Conservation (phyloP, 495 filamentous ascomycete genomes). For the Platismatia glauca region DNA sequence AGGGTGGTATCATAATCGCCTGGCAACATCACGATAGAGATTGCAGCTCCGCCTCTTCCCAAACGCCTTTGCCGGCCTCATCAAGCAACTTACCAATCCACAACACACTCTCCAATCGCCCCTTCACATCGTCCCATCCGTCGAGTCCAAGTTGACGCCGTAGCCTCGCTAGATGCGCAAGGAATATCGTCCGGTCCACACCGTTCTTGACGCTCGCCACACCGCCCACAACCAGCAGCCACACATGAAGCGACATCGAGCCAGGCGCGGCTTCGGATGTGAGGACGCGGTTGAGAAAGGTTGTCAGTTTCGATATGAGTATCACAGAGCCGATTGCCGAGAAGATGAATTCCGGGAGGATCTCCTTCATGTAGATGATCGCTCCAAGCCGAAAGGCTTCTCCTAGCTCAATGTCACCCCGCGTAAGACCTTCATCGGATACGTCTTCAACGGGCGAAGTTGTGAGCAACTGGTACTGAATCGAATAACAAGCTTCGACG, state of each 20-base stretch:
- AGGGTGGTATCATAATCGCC: no score
- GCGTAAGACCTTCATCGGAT: not conserved
- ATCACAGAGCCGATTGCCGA: not conserved
- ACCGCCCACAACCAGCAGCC: slow-evolving; percentile 1
- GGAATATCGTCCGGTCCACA: not conserved
- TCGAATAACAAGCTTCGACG: not conserved
- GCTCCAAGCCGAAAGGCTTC: not conserved
- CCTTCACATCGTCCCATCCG: not conserved
- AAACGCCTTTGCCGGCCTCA: not conserved
- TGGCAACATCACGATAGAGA: not conserved
- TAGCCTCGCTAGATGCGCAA: not conserved
- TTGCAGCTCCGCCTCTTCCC: not conserved
- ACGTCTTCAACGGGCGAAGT: not conserved
- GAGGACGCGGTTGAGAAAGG: not conserved
- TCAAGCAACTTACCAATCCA: not conserved
- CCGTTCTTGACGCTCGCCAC: not conserved
- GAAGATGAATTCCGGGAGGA: not conserved
- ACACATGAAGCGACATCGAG: not conserved
- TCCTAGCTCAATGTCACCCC: not conserved
- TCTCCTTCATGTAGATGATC: slow-evolving; percentile 1
- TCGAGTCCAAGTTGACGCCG: not conserved
- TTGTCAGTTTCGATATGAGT: not conserved
- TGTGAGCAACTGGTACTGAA: not conserved
- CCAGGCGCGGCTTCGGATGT: no score
- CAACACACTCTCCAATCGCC: not conserved